These are phyloP conservation scores for Medicago truncatula DNA, from an alignment of 306 rosid genomes.

Conservation along the genomic window MtrunA17r5.0-ANR NC_053048.1:49206001-49206500, in stretches of 20 bases:
- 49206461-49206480: constrained; percentile 28
- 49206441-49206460: constrained; percentile 12
- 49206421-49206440: not conserved
- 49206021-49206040: constrained; percentile 72
- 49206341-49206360: constrained; percentile 1
- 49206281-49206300: not conserved
- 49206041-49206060: constrained; percentile 56
- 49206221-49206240: no score
- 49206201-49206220: constrained; percentile 2
- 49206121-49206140: constrained; percentile 52
- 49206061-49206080: constrained; percentile 26
- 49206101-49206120: constrained; percentile 6
- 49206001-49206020: constrained; percentile 82
- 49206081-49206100: constrained; percentile 36
- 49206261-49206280: no score
- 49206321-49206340: constrained; percentile 18
- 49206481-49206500: not conserved
- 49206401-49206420: not conserved
- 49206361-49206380: constrained; percentile 10
- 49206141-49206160: constrained; percentile 64
- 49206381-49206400: not conserved
- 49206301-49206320: constrained; percentile 19
- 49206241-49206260: no score
- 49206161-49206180: constrained; percentile 61
- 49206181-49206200: constrained; percentile 57